These are phyloP conservation scores for Yamadazyma laniorum DNA, from an alignment of 805 yeast genomes.

Conservation along the genomic window DNA sequence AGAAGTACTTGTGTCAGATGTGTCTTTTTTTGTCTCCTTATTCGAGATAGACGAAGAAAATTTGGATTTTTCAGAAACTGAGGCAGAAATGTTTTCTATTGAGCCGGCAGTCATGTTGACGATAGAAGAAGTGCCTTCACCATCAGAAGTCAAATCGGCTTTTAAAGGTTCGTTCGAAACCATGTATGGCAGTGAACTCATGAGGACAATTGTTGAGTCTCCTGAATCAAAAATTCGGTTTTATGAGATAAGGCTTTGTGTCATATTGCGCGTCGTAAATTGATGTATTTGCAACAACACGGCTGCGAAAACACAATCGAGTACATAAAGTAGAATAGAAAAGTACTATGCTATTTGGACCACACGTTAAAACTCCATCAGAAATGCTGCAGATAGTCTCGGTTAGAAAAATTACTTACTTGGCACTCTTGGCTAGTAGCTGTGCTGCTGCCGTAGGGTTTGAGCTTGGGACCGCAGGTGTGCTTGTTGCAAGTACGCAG, in stretches of 20 bases:
- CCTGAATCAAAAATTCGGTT: conserved; percentile 10
- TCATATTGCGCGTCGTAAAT: conserved; percentile 7
- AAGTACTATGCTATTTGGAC: no score
- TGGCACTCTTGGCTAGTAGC: not conserved
- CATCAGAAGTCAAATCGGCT: no score
- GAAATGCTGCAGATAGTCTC: no score
- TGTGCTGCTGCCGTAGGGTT: conserved; percentile 12
- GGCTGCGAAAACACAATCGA: conserved; percentile 11
- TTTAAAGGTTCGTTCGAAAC: no score
- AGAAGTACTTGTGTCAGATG: no score
- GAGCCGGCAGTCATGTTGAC: not conserved
- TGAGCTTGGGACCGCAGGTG: conserved; percentile 16
- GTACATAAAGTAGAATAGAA: no score
- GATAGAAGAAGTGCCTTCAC: no score
- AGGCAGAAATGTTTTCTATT: not conserved
- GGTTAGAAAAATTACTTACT: no score
- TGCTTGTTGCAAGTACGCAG: conserved; percentile 3
- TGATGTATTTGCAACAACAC: conserved; percentile 6
- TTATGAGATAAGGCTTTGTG: conserved; percentile 13
- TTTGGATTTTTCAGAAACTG: not conserved
- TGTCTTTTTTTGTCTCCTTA: no score
- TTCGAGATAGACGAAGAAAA: not conserved
- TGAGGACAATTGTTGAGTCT: not conserved
- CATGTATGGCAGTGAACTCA: not conserved
- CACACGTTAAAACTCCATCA: no score